Conservation (phyloP, 225 moss, liverwort and hornwort genomes). For the Rhytidiadelphus loreus region DNA sequence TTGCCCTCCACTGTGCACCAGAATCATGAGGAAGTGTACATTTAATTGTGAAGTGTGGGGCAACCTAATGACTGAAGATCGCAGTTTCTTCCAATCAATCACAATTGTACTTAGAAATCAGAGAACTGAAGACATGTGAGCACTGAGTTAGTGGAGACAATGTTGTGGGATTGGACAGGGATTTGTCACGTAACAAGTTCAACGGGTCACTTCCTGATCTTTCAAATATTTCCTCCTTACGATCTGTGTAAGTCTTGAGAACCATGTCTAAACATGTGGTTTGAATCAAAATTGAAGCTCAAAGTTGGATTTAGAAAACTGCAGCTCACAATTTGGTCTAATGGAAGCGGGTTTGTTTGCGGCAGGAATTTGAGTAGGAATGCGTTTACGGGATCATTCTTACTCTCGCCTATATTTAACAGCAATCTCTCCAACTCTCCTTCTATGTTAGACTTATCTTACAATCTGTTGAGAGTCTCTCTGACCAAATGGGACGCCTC, state of each 20-base stretch:
- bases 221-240: not conserved
- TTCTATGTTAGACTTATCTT: not conserved
- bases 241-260: no score
- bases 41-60: no score
- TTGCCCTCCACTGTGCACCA: not conserved
- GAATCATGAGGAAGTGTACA: not conserved
- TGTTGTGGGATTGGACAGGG: not conserved
- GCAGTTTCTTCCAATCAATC: no score
- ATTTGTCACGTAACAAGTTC: not conserved
- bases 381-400: not conserved
- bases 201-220: not conserved
- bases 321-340: not conserved
- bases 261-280: not conserved
- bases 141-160: not conserved
- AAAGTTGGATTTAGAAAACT: not conserved
- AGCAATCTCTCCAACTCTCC: not conserved
- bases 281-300: not conserved
- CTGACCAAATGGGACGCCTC: not conserved
- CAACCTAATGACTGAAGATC: no score
- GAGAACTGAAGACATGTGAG: not conserved
- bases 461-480: not conserved
- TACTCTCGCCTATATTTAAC: not conserved
- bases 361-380: conserved; percentile 1
- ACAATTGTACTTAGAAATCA: not conserved
- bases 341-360: not conserved